phyloP scores from a whole-genome alignment of 2,329 filamentous ascomycete genomes.

The Colletotrichum melonis region DNA sequence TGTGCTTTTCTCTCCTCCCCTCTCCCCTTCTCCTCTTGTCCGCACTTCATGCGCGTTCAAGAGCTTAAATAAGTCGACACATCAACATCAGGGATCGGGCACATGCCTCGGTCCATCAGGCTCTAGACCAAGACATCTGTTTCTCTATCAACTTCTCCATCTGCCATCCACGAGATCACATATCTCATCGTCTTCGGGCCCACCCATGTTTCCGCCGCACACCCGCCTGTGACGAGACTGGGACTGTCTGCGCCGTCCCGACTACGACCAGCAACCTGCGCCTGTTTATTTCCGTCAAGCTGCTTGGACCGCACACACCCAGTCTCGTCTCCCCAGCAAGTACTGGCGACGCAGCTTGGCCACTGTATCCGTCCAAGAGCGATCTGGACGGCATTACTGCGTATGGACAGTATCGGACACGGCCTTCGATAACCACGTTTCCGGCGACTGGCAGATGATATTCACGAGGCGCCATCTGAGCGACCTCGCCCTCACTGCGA shows the following conservation, averaged over 20 bases:
- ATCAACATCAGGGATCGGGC: constrained; percentile 16
- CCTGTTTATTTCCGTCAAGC: background rate
- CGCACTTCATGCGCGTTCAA: constrained; percentile 12
- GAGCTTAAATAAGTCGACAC: constrained; percentile 7
- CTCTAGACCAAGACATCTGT: constrained; percentile 25
- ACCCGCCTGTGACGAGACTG: constrained; percentile 14
- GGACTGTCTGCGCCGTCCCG: constrained; percentile 6
- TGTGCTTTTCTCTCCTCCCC: constrained; percentile 11
- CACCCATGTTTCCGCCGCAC: constrained; percentile 8
- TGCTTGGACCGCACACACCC: background rate
- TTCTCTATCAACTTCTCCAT: constrained; percentile 7
- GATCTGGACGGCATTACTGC: background rate
- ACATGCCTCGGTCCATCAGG: constrained; percentile 17
- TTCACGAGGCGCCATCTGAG: constrained; percentile 6
- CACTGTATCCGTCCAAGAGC: background rate
- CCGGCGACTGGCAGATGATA: background rate
- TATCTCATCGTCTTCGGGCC: background rate
- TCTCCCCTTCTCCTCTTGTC: background rate
- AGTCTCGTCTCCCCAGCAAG: background rate
- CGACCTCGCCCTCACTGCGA: background rate
- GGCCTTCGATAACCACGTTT: background rate
- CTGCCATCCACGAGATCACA: constrained; percentile 9
- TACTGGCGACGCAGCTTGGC: background rate
- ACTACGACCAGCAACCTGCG: background rate
- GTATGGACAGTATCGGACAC: background rate